Percentiles rank a stretch among this genome's conserved stretches.
These are phyloP conservation scores for Colletotrichum chlorophyti DNA, from an alignment of 2,329 filamentous ascomycete genomes.

Conservation along the genomic window DNA sequence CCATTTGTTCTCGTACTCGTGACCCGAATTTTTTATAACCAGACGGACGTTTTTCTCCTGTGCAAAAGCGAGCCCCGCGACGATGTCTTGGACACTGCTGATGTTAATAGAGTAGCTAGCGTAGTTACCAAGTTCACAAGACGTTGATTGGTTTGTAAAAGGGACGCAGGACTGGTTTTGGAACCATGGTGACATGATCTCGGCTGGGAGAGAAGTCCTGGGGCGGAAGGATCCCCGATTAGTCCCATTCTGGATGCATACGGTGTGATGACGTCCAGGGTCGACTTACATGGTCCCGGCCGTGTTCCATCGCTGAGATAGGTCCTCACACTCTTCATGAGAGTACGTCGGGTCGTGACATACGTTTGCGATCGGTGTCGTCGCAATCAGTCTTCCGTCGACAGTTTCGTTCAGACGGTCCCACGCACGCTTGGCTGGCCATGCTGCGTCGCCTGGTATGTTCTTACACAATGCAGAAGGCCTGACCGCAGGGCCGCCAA, in stretches of 20 bases:
- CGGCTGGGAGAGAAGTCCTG: neutral
- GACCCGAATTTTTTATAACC: slow-evolving; percentile 55
- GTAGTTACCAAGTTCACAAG: slow-evolving; percentile 43
- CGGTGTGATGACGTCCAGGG: neutral
- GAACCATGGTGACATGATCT: slow-evolving; percentile 36
- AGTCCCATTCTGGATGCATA: neutral
- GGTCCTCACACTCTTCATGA: slow-evolving; percentile 42
- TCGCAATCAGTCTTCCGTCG: too few species aligned
- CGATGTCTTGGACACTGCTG: slow-evolving; percentile 1
- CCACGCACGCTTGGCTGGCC: too few species aligned
- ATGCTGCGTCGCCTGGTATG: too few species aligned
- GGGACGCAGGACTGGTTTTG: slow-evolving; percentile 36
- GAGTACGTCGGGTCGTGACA: slow-evolving; percentile 51
- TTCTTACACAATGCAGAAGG: too few species aligned
- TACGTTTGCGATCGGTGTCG: slow-evolving; percentile 48
- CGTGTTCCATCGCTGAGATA: slow-evolving; percentile 37
- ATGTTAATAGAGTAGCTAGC: slow-evolving; percentile 32
- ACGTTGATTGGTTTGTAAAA: slow-evolving; percentile 40
- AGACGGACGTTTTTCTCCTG: slow-evolving; percentile 49
- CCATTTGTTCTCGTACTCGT: slow-evolving; percentile 43
- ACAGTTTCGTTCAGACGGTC: too few species aligned
- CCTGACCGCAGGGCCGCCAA: too few species aligned
- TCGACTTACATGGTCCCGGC: slow-evolving; percentile 34
- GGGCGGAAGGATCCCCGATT: neutral
- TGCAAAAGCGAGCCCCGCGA: slow-evolving; percentile 42